A percentile compares a stretch with the other conserved stretches of the same genome.
These are phyloP conservation scores for Mesembryanthemum crystallinum DNA, from an alignment of 148 eudicot species.

Conservation along the genomic window DNA sequence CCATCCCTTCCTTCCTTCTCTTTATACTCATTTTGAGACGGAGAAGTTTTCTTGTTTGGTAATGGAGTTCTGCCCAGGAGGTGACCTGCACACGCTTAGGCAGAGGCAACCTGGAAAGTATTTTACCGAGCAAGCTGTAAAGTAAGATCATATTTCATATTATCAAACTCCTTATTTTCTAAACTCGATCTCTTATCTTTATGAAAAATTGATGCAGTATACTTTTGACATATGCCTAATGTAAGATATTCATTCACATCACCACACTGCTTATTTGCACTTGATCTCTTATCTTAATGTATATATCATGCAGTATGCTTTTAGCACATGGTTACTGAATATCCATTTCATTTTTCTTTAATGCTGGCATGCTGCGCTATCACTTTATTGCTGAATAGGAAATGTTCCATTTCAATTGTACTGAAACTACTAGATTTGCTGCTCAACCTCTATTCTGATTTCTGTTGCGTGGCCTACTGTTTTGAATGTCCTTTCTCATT, in stretches of 20 bases:
- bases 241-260: too few species aligned
- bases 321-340: neutral
- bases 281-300: neutral
- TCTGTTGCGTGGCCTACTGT: neutral
- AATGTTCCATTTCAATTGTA: neutral
- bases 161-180: conserved; percentile 6
- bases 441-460: neutral
- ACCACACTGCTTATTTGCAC: neutral
- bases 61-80: conserved; percentile 97
- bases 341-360: neutral
- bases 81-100: conserved; percentile 83
- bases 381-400: neutral
- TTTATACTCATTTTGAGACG: conserved; percentile 81
- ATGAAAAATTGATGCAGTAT: too few species aligned
- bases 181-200: too few species aligned
- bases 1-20: conserved; percentile 87
- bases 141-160: conserved; percentile 48
- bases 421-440: neutral
- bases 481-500: neutral
- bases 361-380: neutral
- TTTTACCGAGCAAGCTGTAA: conserved; percentile 87
- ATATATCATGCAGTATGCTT: neutral
- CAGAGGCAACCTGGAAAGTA: conserved; percentile 88
- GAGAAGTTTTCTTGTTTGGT: conserved; percentile 90
- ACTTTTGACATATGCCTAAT: neutral